phyloP scores from a whole-genome alignment of 139 green algal genomes.

The Ettlia oleoabundans region DNA sequence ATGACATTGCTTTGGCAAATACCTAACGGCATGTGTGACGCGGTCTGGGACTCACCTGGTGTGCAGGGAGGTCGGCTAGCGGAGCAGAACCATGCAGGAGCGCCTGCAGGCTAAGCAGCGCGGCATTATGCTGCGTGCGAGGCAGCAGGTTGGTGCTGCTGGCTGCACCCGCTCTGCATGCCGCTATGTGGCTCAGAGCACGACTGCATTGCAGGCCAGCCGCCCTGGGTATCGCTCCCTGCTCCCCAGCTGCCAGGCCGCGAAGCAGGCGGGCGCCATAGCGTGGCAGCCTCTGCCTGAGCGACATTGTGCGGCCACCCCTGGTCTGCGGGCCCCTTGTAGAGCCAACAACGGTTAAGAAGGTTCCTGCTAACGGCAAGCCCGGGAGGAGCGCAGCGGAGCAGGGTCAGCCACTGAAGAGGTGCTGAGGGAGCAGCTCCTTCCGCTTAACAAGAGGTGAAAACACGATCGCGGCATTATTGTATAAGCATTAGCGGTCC shows the following conservation, averaged over 20 bases:
- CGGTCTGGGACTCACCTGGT: no score
- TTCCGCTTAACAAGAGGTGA: no score
- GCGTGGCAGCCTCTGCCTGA: slow-evolving; percentile 18
- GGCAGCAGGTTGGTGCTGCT: neutral
- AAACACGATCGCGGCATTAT: no score
- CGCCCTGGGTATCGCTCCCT: neutral
- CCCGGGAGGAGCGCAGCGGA: no score
- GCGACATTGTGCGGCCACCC: neutral
- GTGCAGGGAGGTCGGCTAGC: slow-evolving; percentile 21
- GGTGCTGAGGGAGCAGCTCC: no score
- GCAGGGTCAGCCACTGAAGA: neutral
- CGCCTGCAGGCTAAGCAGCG: slow-evolving; percentile 12
- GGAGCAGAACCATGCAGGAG: slow-evolving; percentile 15
- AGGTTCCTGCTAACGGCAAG: no score
- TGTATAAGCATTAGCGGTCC: no score
- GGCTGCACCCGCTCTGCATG: neutral
- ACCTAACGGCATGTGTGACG: no score
- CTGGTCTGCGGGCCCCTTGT: no score
- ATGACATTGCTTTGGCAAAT: no score
- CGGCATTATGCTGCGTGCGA: neutral
- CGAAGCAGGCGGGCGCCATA: slow-evolving; percentile 17
- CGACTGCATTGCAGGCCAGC: neutral
- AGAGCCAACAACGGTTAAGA: no score
- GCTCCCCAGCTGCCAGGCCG: slow-evolving; percentile 7
- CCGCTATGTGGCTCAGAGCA: neutral